Percentiles rank a stretch among this genome's conserved stretches.
Conservation (phyloP, 2,329 filamentous ascomycete genomes). For the Knufia fluminis region DNA sequence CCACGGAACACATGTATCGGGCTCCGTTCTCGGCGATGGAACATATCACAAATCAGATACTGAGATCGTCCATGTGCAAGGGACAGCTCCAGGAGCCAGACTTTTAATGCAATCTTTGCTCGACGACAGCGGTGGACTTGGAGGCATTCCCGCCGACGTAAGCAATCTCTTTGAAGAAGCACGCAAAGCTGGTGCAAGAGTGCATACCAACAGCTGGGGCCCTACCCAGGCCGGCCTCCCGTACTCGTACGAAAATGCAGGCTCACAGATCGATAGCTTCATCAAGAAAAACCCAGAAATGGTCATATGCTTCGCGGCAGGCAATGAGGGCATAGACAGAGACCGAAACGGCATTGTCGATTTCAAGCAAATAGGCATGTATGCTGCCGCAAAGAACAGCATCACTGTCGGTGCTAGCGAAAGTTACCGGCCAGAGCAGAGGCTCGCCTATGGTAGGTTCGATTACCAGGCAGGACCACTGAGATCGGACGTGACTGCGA, state of each 20-base stretch:
- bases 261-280: slow-evolving; percentile 19
- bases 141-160: slow-evolving; percentile 18
- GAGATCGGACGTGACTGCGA: slow-evolving; percentile 13
- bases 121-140: slow-evolving; percentile 12
- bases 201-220: slow-evolving; percentile 23
- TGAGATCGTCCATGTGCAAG: slow-evolving; percentile 13
- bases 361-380: slow-evolving; percentile 16
- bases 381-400: slow-evolving; percentile 23
- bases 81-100: slow-evolving; percentile 18
- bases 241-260: slow-evolving; percentile 14
- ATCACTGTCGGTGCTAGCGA: slow-evolving; percentile 24
- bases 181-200: slow-evolving; percentile 16
- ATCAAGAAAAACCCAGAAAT: slow-evolving; percentile 21
- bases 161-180: slow-evolving; percentile 17
- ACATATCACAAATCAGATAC: not conserved
- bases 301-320: slow-evolving; percentile 21
- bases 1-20: slow-evolving; percentile 23
- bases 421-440: slow-evolving; percentile 19
- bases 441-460: slow-evolving; percentile 10
- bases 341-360: slow-evolving; percentile 14
- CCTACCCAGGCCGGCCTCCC: slow-evolving; percentile 3
- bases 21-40: slow-evolving; percentile 20
- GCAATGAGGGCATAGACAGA: slow-evolving; percentile 18
- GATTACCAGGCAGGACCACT: slow-evolving; percentile 11
- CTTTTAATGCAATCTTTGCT: slow-evolving; percentile 22